Percentiles rank a stretch among this genome's conserved stretches.
phyloP scores from a whole-genome alignment of 768 basidiomycete genomes.

The Piloderma croceum region DNA sequence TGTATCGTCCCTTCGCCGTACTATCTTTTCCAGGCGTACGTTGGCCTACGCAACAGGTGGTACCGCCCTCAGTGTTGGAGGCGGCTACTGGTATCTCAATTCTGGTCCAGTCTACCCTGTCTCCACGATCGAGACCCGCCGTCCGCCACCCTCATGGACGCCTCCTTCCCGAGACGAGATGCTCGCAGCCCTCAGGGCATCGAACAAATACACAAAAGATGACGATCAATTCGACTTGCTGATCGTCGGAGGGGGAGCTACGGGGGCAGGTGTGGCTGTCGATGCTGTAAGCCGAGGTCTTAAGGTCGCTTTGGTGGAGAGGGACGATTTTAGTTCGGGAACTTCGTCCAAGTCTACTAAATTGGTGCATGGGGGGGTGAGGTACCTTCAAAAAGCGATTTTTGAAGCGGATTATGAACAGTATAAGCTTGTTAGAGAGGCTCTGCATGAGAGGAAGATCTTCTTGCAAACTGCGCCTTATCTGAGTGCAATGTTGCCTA shows the following conservation, averaged over 20 bases:
- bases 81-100: constrained; percentile 67
- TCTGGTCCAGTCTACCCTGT: constrained; percentile 65
- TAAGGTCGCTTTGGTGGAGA: constrained; percentile 88
- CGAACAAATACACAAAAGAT: constrained; percentile 28
- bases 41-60: constrained; percentile 50
- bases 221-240: constrained; percentile 70
- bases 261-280: constrained; percentile 92
- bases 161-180: constrained; percentile 67
- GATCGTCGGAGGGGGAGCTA: constrained; percentile 91
- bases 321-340: constrained; percentile 91
- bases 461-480: constrained; percentile 97
- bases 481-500: constrained; percentile 86
- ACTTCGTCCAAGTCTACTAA: constrained; percentile 98
- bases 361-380: constrained; percentile 95
- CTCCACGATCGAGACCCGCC: constrained; percentile 59
- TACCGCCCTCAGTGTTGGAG: constrained; percentile 46
- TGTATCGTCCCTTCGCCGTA: constrained; percentile 11
- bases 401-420: constrained; percentile 95
- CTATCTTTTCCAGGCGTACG: constrained; percentile 50
- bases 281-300: constrained; percentile 91
- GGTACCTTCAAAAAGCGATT: constrained; percentile 95
- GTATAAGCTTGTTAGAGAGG: constrained; percentile 94
- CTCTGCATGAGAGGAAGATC: constrained; percentile 85
- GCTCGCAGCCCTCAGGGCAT: constrained; percentile 51
- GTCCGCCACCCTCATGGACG: constrained; percentile 75